Percentiles rank a stretch among this genome's conserved stretches.
These are phyloP conservation scores for Auriscalpium vulgare DNA, from an alignment of 768 basidiomycete species.

Conservation along the genomic window DNA sequence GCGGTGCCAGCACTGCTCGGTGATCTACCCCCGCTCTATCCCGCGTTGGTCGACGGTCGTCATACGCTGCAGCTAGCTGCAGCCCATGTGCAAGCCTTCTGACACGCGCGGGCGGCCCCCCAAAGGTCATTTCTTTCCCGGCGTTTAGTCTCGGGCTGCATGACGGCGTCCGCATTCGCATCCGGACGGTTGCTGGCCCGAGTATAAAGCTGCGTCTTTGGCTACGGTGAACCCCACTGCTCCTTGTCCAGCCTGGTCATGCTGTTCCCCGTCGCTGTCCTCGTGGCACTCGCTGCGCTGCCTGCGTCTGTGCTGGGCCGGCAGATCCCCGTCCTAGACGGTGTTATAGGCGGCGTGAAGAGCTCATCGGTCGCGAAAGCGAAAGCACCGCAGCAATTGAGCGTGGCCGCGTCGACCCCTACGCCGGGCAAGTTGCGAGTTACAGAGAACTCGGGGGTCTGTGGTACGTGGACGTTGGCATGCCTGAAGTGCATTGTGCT, in stretches of 20 bases:
- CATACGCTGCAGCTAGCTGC: no score
- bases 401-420: slow-evolving; percentile 1
- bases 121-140: no score
- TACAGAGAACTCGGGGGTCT: slow-evolving; percentile 53
- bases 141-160: no score
- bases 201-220: not conserved
- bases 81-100: no score
- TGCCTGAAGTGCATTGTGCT: not conserved
- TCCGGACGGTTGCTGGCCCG: no score
- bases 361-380: not conserved
- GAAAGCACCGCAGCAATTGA: not conserved
- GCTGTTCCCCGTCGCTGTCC: not conserved
- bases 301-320: not conserved
- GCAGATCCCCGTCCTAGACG: not conserved
- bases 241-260: not conserved
- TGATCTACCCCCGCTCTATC: no score
- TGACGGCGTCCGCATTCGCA: no score
- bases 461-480: slow-evolving; percentile 29
- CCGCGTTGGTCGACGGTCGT: no score
- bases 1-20: no score
- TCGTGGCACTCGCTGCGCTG: not conserved
- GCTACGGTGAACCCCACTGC: not conserved
- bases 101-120: no score
- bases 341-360: not conserved
- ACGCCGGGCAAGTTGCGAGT: slow-evolving; percentile 45